Evolutionary conservation across 1,284 basidiomycete species (phyloP).

Genomic region (Cutaneotrichosporon cavernicola): DNA sequence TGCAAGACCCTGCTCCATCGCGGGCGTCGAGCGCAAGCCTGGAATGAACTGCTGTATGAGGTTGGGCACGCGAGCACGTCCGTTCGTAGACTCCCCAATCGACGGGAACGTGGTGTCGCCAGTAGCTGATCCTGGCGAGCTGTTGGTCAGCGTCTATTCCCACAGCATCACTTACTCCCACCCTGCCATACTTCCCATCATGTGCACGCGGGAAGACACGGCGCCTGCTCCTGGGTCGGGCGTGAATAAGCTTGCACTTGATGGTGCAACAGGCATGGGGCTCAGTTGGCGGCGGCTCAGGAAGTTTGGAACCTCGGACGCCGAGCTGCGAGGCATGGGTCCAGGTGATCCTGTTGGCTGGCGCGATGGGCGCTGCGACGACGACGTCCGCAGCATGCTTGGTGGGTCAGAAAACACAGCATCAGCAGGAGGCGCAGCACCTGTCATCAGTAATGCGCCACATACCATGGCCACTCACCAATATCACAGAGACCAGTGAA

Average conservation of each 20-base stretch:
- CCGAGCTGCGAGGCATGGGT: constrained; percentile 49
- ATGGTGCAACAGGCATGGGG: constrained; percentile 28
- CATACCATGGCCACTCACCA: constrained; percentile 58
- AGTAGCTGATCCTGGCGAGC: constrained; percentile 34
- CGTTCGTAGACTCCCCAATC: constrained; percentile 27
- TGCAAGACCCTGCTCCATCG: constrained; percentile 15
- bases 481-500: constrained; percentile 82
- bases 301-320: constrained; percentile 56
- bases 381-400: constrained; percentile 27
- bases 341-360: constrained; percentile 59
- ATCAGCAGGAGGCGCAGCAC: constrained; percentile 34
- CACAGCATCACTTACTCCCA: constrained; percentile 39
- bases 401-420: constrained; percentile 38
- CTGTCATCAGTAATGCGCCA: constrained; percentile 20
- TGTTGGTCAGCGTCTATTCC: constrained; percentile 14
- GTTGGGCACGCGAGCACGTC: constrained; percentile 38
- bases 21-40: constrained; percentile 34
- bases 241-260: constrained; percentile 69
- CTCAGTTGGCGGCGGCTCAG: constrained; percentile 56
- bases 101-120: constrained; percentile 44
- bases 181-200: constrained; percentile 36
- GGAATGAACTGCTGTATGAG: constrained; percentile 35
- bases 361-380: constrained; percentile 39
- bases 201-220: constrained; percentile 25
- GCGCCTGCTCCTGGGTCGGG: constrained; percentile 55